A percentile compares a stretch with the other conserved stretches of the same genome.
These are phyloP conservation scores for Alternaria arborescens DNA, from an alignment of 2,329 filamentous ascomycete genomes.

Conservation along the genomic window DNA sequence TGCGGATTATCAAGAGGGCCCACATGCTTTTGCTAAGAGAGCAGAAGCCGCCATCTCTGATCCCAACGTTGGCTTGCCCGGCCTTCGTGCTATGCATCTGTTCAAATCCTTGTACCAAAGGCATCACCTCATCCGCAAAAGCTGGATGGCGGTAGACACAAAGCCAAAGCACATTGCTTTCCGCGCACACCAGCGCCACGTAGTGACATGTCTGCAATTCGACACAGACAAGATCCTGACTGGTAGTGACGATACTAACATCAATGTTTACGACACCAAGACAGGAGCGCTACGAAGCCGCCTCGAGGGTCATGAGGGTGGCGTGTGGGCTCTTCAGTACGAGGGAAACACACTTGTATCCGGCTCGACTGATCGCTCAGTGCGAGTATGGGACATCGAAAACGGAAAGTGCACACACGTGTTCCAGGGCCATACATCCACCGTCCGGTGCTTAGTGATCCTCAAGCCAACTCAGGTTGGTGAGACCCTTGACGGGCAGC, in stretches of 20 bases:
- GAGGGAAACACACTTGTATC: conserved; percentile 95
- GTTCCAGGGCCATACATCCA: conserved; percentile 97
- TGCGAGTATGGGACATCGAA: conserved; percentile 99
- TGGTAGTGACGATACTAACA: conserved; percentile 95
- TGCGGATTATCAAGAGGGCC: conserved; percentile 73
- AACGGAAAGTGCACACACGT: conserved; percentile 91
- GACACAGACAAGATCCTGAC: conserved; percentile 98
- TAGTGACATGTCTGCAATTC: conserved; percentile 97
- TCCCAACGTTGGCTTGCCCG: conserved; percentile 79
- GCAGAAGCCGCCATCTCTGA: conserved; percentile 85
- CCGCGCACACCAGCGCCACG: conserved; percentile 92
- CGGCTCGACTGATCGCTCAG: conserved; percentile 93
- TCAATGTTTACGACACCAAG: conserved; percentile 97
- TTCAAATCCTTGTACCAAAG: conserved; percentile 97
- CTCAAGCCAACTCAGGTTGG: conserved; percentile 85
- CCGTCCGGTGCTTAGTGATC: conserved; percentile 94
- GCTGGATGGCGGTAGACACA: conserved; percentile 85
- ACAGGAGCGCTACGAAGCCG: conserved; percentile 85
- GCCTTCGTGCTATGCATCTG: conserved; percentile 83
- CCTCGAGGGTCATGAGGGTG: conserved; percentile 92
- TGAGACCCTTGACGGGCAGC: conserved; percentile 72
- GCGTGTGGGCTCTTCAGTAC: conserved; percentile 97
- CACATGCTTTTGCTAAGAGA: conserved; percentile 83
- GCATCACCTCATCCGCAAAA: conserved; percentile 87
- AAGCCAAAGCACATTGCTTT: conserved; percentile 94